A percentile compares a stretch with the other conserved stretches of the same genome.
Conservation (phyloP, 2,329 filamentous ascomycete species). For the Aaosphaeria arxii region DNA sequence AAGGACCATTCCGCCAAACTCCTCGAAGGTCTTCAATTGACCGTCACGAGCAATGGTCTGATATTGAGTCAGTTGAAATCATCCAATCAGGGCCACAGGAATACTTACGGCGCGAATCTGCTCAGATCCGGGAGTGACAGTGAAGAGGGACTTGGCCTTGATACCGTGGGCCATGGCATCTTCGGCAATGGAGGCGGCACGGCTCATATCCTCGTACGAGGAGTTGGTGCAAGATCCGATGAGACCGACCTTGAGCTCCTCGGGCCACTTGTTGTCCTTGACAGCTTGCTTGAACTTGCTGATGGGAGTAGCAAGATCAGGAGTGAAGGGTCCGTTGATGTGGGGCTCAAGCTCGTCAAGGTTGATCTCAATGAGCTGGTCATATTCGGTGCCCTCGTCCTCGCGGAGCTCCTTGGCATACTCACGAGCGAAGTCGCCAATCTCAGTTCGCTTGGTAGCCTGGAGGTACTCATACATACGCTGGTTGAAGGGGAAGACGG, state of each 20-base stretch:
- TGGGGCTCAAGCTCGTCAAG: conserved; percentile 92
- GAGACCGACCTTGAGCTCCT: conserved; percentile 92
- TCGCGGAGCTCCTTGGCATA: conserved; percentile 84
- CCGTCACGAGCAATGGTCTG: conserved; percentile 74
- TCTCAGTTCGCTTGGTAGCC: conserved; percentile 84
- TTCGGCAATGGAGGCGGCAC: conserved; percentile 84
- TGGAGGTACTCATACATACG: conserved; percentile 94
- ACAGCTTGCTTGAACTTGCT: conserved; percentile 96
- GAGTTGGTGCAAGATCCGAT: conserved; percentile 99
- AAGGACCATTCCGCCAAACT: conserved; percentile 90
- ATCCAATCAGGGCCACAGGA: no score
- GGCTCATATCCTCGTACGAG: conserved; percentile 86
- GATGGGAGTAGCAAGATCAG: conserved; percentile 94
- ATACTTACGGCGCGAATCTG: conserved; percentile 70
- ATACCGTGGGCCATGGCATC: conserved; percentile 89
- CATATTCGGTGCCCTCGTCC: conserved; percentile 91
- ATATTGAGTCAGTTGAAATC: no score
- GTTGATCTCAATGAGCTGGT: conserved; percentile 95
- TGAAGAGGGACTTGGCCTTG: conserved; percentile 92
- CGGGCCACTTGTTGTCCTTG: conserved; percentile 92
- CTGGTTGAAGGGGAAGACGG: conserved; percentile 96
- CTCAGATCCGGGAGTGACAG: conserved; percentile 93
- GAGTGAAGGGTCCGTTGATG: conserved; percentile 98
- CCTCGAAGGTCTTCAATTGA: conserved; percentile 90
- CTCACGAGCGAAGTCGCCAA: conserved; percentile 82